Conservation (phyloP, 2,329 filamentous ascomycete genomes). For the Colletotrichum sp. region DNA sequence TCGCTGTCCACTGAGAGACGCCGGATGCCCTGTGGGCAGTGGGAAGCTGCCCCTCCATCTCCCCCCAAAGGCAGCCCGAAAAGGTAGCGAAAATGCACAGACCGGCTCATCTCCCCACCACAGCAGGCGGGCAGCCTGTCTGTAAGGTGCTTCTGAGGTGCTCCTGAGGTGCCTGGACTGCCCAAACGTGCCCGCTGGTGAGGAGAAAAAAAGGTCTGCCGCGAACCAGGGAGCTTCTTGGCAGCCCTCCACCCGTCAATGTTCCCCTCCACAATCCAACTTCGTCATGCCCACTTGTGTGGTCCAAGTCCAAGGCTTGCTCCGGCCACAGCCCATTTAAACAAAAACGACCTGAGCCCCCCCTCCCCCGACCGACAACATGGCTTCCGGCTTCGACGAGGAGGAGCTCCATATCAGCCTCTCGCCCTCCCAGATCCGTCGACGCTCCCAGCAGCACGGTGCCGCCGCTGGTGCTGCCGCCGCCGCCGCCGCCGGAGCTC, state of each 20-base stretch:
- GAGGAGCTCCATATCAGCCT: slow-evolving; percentile 79
- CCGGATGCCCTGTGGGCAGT: not conserved
- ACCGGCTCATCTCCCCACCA: slow-evolving; percentile 4
- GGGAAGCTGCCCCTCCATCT: not conserved
- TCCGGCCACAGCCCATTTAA: slow-evolving; percentile 21
- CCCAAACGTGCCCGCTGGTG: not conserved
- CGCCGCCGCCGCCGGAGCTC: slow-evolving; percentile 24
- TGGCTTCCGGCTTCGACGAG: slow-evolving; percentile 72
- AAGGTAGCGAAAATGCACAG: slow-evolving; percentile 3
- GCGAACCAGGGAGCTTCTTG: slow-evolving; percentile 19
- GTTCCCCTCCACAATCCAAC: slow-evolving; percentile 23
- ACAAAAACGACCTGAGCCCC: slow-evolving; percentile 17
- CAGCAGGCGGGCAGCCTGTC: not conserved
- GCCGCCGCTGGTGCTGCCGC: slow-evolving; percentile 12
- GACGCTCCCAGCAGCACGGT: slow-evolving; percentile 32
- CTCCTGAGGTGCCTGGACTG: not conserved
- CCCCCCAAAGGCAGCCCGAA: not conserved
- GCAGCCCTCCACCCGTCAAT: slow-evolving; percentile 14
- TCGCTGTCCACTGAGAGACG: not conserved
- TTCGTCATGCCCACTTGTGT: slow-evolving; percentile 23
- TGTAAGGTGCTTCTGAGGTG: not conserved
- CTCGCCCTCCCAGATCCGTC: slow-evolving; percentile 64
- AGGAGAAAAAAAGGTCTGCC: not conserved
- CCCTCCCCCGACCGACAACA: slow-evolving; percentile 29
- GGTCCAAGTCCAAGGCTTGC: slow-evolving; percentile 20